Percentiles rank a stretch among this genome's conserved stretches.
Evolutionary conservation across 805 yeast genomes (phyloP).

Genomic region (Metschnikowia santaceciliae): DNA sequence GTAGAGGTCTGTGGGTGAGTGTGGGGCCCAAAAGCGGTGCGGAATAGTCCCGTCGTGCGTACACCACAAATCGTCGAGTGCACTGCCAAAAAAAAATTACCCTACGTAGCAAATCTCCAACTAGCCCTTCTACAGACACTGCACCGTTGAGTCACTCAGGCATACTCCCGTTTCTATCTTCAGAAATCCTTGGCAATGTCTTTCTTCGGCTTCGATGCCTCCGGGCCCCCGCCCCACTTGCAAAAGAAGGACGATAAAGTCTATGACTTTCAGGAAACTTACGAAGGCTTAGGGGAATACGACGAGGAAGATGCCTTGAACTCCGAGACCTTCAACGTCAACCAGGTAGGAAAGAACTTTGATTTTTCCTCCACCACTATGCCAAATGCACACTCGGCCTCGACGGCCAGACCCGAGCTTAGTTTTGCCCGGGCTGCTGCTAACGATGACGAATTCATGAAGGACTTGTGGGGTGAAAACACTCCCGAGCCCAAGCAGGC

Average conservation of each 20-base stretch:
- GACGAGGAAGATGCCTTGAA: constrained; percentile 76
- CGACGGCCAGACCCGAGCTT: constrained; percentile 24
- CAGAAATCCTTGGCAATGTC: constrained; percentile 43
- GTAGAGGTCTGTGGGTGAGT: background rate
- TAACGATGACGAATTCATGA: constrained; percentile 43
- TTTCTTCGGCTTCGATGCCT: constrained; percentile 61
- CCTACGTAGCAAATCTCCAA: background rate
- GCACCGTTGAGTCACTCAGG: background rate
- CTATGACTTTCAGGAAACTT: constrained; percentile 79
- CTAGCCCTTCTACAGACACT: background rate
- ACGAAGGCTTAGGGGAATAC: constrained; percentile 70
- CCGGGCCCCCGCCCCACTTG: constrained; percentile 31
- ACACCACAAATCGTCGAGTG: constrained; percentile 2
- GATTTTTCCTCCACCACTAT: constrained; percentile 48
- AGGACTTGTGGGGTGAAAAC: constrained; percentile 42
- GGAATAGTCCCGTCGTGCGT: constrained; percentile 1
- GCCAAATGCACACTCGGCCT: constrained; percentile 10
- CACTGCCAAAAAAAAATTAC: background rate
- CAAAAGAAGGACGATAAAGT: constrained; percentile 26
- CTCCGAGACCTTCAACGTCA: constrained; percentile 72
- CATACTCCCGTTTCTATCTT: background rate
- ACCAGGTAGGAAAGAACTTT: constrained; percentile 56
- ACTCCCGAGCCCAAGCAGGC: constrained; percentile 22
- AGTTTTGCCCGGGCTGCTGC: constrained; percentile 42
- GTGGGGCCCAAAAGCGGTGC: constrained; percentile 3